Base-by-base conservation (phyloP, 2,329 filamentous ascomycete genomes). In the Parasarocladium wereldwijsianum region DNA sequence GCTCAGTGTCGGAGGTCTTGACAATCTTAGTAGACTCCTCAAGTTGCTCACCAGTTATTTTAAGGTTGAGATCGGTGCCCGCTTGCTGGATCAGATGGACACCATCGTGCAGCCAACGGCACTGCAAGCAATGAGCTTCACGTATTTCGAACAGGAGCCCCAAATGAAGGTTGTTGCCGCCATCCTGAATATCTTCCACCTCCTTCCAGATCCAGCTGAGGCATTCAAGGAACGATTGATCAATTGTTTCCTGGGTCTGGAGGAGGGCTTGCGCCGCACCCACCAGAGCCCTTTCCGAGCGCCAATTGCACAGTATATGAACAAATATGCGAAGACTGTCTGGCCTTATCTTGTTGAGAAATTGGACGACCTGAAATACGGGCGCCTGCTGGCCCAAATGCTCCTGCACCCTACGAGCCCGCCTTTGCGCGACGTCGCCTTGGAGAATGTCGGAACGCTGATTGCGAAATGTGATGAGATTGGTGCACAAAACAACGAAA, bases 21-120 rank as follows among this genome's bases (percentile, higher is more conserved):
- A 96, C 48, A 93, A 93, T 16, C 61, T 99, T 18, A 86, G 86
- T 12, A 75, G 87, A 22, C 64, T 99, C 2, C 57, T 99, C 36
- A 87, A 90, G 38, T 64, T 99, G 2, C 62, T 99, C 12, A 98
- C 87, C 0, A 96, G 90, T 35, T 98, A 98, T 51, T 99, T 99
- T 57, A 99, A 98, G 55, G 86, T 96, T 1, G 90, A 98, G 49
- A 98, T 99, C 32, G 92, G 90, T 6, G 72, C 83, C 14, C 73
- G 90, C 15, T 58, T 99, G n/a, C 64, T 99, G 8, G 87, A 96
- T 39, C 90, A 98, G 44, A 79, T 94, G 54, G 87, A 87, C 47
- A 71, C 77, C 8, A 85, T 98, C 38, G 86, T 87, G 1, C 85
- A 94, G 34, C 70, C 81, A 3, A 66, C 63, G 30, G 68, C 74